Evolutionary conservation across 495 filamentous ascomycete species (phyloP).

Genomic region (Penicillium odoratum): DNA sequence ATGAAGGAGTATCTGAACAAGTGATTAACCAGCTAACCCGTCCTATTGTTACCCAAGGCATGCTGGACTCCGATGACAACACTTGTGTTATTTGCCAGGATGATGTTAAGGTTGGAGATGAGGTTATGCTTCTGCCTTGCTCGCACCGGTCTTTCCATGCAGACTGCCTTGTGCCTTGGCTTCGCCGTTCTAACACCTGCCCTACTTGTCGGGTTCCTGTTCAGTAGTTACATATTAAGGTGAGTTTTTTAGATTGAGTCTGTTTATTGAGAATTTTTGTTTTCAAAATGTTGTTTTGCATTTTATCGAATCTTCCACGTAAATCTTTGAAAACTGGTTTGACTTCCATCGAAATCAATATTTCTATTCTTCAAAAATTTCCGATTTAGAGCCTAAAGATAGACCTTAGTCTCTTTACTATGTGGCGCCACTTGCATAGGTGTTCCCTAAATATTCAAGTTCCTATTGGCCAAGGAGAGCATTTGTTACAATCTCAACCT

Average conservation of each 20-base stretch:
- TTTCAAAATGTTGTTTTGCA: background rate
- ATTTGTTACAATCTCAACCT: slow-evolving; percentile 39
- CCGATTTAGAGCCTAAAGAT: too few relatives aligned
- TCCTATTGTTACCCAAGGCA: background rate
- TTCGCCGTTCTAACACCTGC: background rate
- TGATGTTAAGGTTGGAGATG: background rate
- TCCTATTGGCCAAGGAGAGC: slow-evolving; percentile 7
- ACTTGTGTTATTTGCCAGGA: background rate
- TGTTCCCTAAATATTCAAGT: background rate
- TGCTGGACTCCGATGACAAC: background rate
- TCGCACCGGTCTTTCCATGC: background rate
- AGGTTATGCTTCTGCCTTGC: background rate
- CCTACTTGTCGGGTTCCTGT: background rate
- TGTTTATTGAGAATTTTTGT: background rate
- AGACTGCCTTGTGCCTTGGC: background rate
- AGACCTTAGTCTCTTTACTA: too few relatives aligned
- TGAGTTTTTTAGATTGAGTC: background rate
- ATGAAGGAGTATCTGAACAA: background rate
- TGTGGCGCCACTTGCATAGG: too few relatives aligned
- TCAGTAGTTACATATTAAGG: background rate
- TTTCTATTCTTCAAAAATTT: too few relatives aligned
- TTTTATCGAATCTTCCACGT: background rate
- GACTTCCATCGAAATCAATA: too few relatives aligned
- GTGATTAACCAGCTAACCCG: background rate
- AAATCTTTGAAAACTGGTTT: too few relatives aligned